A percentile compares a stretch with the other conserved stretches of the same genome.
Evolutionary conservation across 306 rosid species (phyloP).

Genomic region (Dryas alaskensis): DNA sequence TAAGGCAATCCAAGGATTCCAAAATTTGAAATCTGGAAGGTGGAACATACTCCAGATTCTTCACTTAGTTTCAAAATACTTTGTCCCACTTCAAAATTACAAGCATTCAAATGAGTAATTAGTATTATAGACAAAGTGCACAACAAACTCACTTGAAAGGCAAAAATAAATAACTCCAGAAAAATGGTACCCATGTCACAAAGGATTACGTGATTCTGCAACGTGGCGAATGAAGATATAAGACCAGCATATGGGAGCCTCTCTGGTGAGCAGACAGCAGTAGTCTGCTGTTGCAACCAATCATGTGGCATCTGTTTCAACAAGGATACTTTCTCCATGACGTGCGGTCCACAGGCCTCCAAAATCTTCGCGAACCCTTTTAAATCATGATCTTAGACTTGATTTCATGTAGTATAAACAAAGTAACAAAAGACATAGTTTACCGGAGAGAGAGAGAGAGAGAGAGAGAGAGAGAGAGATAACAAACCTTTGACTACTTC

Average conservation of each 20-base stretch:
- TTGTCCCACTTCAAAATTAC: constrained; percentile 69
- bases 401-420: constrained; percentile 17
- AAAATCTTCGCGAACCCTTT: constrained; percentile 57
- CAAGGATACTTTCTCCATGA: constrained; percentile 49
- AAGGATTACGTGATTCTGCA: constrained; percentile 56
- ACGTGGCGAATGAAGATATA: constrained; percentile 58
- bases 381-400: constrained; percentile 25
- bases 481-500: constrained; percentile 60
- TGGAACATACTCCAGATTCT: constrained; percentile 48
- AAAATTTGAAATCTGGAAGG: constrained; percentile 66
- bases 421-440: constrained; percentile 8
- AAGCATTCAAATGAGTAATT: constrained; percentile 24
- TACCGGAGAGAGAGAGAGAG: too few relatives aligned
- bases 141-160: constrained; percentile 18
- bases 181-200: constrained; percentile 64
- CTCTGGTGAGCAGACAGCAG: constrained; percentile 32
- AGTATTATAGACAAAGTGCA: constrained; percentile 11
- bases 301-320: constrained; percentile 52
- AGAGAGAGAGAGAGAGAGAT: neutral
- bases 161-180: neutral
- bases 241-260: constrained; percentile 54
- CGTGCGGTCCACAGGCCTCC: constrained; percentile 53
- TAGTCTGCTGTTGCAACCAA: constrained; percentile 48
- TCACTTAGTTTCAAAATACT: constrained; percentile 60
- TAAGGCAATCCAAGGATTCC: constrained; percentile 83